phyloP scores from a whole-genome alignment of 2,329 filamentous ascomycete genomes.

The Zasmidium angulare region DNA sequence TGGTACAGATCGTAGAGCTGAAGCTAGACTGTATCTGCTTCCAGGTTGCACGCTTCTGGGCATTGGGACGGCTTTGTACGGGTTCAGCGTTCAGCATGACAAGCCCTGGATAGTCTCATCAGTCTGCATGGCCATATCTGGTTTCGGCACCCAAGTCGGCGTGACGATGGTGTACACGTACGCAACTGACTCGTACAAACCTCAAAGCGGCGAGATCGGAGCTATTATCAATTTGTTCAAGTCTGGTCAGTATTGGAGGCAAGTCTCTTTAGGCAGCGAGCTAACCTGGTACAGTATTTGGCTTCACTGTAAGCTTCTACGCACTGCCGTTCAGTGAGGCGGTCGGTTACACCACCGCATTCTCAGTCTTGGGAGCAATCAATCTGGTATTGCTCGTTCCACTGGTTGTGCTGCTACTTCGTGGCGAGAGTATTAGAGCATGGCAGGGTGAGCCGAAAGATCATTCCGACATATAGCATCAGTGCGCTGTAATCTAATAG shows the following conservation, averaged over 20 bases:
- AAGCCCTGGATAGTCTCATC: constrained; percentile 36
- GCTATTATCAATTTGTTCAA: constrained; percentile 34
- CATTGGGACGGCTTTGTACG: constrained; percentile 33
- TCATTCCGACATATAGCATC: constrained; percentile 8
- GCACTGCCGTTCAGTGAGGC: constrained; percentile 13
- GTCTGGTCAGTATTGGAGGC: constrained; percentile 4
- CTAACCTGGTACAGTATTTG: constrained; percentile 27
- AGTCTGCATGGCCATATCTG: constrained; percentile 34
- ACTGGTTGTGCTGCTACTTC: constrained; percentile 2
- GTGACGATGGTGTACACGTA: constrained; percentile 40
- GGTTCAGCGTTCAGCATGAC: constrained; percentile 29
- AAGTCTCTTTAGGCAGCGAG: background rate
- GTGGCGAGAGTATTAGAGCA: constrained; percentile 7
- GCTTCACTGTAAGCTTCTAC: constrained; percentile 38
- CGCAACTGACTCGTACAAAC: constrained; percentile 39
- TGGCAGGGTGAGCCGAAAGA: constrained; percentile 14
- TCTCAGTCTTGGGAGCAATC: constrained; percentile 12
- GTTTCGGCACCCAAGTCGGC: constrained; percentile 37
- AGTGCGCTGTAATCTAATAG: too few species aligned
- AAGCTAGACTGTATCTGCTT: constrained; percentile 36
- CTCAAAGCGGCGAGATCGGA: constrained; percentile 39
- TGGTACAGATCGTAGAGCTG: constrained; percentile 31
- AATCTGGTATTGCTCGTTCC: constrained; percentile 13
- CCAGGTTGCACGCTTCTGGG: constrained; percentile 27
- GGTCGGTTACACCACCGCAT: constrained; percentile 12